Base-by-base conservation (phyloP, 768 basidiomycete species). In the Lactarius deliciosus region DNA sequence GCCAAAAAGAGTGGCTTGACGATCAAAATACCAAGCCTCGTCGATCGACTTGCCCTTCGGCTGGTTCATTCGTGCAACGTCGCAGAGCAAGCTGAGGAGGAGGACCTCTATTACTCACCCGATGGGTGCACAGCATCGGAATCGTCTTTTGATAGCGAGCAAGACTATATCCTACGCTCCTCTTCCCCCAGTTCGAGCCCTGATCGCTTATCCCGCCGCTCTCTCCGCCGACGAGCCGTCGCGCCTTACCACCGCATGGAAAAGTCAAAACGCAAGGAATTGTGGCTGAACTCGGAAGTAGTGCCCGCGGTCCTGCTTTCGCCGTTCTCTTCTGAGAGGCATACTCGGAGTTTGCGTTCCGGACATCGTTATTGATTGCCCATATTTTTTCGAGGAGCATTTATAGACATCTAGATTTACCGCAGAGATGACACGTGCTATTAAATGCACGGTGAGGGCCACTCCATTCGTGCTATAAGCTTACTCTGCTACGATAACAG, bases 31-130 rank as follows among this genome's bases (percentile, higher is more conserved):
- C 66, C 66, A 7, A 8, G 61, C 61, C 57, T 53, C 2, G 41
- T 67, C 3, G 66, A 63, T 34, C 61, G 61, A 16, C 66, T 67
- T 63, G 50, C 57, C 10, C 50, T 67, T 32, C 61, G 50, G 28
- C 57, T 66, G 25, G 28, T 53, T 28, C 3, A 13, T 38, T 60
- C 61, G 20, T 67, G 57, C 53, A 59, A 6, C 25, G 20, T 67
- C 36, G 25, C 25, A 13, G 57, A 54, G 28, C 50, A 54, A 34
- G 5, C 18, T 1, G 57, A 54, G n/a, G 60, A 57, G 15, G 61
- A 63, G 16, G 61, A 45, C 47, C 16, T 40, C 7, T 41, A 45
- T 20, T 5, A 1, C 30, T 67, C 62, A n/a, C 57, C 38, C 16
- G 66, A 56, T 34, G 62, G 41, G 34, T 60, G 55, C 53, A 15